These are phyloP conservation scores for Phytophthora boehmeriae DNA, from an alignment of 352 stramenopile genomes.

Conservation along the genomic window DNA sequence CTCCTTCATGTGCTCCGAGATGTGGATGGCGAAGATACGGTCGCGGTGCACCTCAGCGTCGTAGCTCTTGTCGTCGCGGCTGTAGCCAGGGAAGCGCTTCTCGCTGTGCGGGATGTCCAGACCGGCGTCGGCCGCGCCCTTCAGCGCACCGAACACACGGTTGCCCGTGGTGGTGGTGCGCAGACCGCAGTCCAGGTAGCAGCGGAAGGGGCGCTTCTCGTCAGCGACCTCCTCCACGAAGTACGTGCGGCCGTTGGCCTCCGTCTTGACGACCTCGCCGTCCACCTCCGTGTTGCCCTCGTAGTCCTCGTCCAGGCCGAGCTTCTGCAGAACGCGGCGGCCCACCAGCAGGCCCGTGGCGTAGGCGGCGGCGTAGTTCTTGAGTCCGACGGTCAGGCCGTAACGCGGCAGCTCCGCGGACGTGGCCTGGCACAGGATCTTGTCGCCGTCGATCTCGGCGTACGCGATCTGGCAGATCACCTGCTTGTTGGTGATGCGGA, in stretches of 20 bases:
- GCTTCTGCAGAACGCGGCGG: conserved; percentile 97
- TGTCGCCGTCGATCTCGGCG: conserved; percentile 98
- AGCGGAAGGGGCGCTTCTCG: conserved; percentile 97
- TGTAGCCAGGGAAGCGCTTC: conserved; percentile 99
- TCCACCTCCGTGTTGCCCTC: conserved; percentile 97
- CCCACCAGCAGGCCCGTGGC: conserved; percentile 95
- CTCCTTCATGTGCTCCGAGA: conserved; percentile 99
- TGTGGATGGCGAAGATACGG: conserved; percentile 98
- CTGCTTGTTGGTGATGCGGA: conserved; percentile 96
- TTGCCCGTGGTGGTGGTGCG: conserved; percentile 97
- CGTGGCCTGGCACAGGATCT: conserved; percentile 93
- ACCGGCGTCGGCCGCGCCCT: conserved; percentile 98
- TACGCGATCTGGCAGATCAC: conserved; percentile 99
- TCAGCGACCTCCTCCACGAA: conserved; percentile 99
- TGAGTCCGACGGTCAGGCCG: conserved; percentile 96
- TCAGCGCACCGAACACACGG: conserved; percentile 99
- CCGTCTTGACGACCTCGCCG: conserved; percentile 94
- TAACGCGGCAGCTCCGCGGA: conserved; percentile 98
- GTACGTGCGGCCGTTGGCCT: conserved; percentile 97
- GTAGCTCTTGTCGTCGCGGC: conserved; percentile 98
- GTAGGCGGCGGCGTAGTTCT: conserved; percentile 99
- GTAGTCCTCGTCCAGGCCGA: conserved; percentile 98
- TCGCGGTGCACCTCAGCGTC: conserved; percentile 98
- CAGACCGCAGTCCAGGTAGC: conserved; percentile 98
- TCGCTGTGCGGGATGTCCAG: conserved; percentile 99